These are phyloP conservation scores for Xylariaceae sp. DNA, from an alignment of 2,329 filamentous ascomycete species.

Conservation along the genomic window DNA sequence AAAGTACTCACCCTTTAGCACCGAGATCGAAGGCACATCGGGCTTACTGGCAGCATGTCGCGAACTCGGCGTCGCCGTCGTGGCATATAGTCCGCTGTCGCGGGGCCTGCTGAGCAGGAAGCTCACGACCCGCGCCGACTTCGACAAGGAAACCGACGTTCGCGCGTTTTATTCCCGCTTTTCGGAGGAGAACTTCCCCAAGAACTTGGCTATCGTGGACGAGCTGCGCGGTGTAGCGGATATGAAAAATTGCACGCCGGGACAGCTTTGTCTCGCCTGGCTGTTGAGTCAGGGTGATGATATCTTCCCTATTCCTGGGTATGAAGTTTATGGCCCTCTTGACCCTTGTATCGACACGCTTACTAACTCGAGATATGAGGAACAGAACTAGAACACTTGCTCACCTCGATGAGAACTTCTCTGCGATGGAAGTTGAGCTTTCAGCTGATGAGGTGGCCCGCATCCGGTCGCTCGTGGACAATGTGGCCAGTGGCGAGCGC, in stretches of 20 bases:
- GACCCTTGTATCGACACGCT: too few relatives aligned
- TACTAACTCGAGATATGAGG: too few relatives aligned
- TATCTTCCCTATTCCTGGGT: constrained; percentile 37
- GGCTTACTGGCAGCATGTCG: constrained; percentile 41
- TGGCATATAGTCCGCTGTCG: constrained; percentile 39
- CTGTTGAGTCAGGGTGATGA: constrained; percentile 44
- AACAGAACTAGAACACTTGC: constrained; percentile 31
- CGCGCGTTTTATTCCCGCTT: constrained; percentile 36
- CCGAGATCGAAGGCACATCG: constrained; percentile 42
- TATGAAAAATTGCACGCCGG: constrained; percentile 38
- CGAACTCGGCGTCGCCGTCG: constrained; percentile 43
- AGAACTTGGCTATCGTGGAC: constrained; percentile 38
- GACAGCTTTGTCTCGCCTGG: constrained; percentile 56
- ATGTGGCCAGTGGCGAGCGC: not conserved
- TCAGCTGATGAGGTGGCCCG: constrained; percentile 22
- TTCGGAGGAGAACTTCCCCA: constrained; percentile 43
- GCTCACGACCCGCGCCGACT: constrained; percentile 32
- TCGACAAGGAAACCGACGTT: constrained; percentile 27
- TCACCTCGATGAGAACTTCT: constrained; percentile 33
- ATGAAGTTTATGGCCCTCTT: too few relatives aligned
- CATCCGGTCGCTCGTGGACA: constrained; percentile 15
- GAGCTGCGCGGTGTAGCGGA: constrained; percentile 25
- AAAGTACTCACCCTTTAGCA: constrained; percentile 46
- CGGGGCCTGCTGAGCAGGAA: constrained; percentile 35
- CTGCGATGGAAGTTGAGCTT: constrained; percentile 18